phyloP scores from a whole-genome alignment of 345 rosid species.

The Populus ilicifolia region DNA sequence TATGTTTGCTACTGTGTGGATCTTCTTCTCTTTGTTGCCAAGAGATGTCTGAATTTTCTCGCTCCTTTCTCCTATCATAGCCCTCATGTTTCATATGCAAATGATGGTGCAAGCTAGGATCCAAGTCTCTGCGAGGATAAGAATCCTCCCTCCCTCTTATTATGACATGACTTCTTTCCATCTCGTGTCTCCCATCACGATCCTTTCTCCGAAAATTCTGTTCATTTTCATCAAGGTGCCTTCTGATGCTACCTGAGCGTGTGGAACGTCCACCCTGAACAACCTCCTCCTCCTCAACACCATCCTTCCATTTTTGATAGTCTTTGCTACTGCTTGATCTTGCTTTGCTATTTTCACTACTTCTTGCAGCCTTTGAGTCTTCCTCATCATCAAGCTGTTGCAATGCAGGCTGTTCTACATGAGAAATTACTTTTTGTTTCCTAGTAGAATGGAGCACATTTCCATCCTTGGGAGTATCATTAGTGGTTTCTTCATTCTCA shows the following conservation, averaged over 20 bases:
- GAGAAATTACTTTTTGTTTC: constrained; percentile 40
- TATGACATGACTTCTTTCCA: constrained; percentile 45
- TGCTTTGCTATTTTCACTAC: constrained; percentile 86
- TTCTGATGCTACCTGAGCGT: constrained; percentile 39
- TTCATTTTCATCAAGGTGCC: constrained; percentile 51
- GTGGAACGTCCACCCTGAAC: constrained; percentile 52
- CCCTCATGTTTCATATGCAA: constrained; percentile 50
- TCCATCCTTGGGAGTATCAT: constrained; percentile 31
- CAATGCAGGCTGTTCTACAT: constrained; percentile 33
- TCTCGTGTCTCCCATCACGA: constrained; percentile 53
- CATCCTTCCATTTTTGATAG: constrained; percentile 57
- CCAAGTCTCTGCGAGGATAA: constrained; percentile 53
- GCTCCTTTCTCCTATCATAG: constrained; percentile 66
- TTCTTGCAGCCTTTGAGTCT: constrained; percentile 75
- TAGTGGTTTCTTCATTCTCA: constrained; percentile 21
- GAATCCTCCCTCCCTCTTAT: constrained; percentile 57
- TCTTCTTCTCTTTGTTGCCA: constrained; percentile 73
- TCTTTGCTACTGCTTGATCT: constrained; percentile 84
- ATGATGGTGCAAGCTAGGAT: constrained; percentile 36
- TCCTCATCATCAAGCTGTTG: constrained; percentile 65
- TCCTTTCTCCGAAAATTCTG: constrained; percentile 55
- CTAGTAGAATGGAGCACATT: constrained; percentile 24
- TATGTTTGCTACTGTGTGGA: constrained; percentile 46
- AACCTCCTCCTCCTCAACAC: constrained; percentile 86
- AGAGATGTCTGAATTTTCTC: constrained; percentile 47